phyloP scores from a whole-genome alignment of 495 filamentous ascomycete species.

The Entonaema liquescens region DNA sequence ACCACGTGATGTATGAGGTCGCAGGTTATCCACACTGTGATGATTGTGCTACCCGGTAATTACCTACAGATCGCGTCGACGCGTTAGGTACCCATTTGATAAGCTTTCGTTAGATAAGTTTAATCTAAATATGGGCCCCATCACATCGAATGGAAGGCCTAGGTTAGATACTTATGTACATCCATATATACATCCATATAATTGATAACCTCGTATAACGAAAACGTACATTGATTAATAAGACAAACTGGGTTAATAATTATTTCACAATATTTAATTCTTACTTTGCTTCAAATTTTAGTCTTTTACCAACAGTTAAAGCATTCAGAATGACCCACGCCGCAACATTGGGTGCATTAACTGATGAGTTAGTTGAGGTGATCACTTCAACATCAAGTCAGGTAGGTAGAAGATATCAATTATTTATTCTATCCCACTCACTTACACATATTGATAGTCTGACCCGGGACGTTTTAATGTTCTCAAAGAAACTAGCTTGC shows the following conservation, averaged over 20 bases:
- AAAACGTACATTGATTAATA: no score
- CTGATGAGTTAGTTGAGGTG: constrained; percentile 63
- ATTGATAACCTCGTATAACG: no score
- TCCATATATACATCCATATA: no score
- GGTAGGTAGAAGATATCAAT: constrained; percentile 26
- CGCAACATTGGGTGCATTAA: constrained; percentile 57
- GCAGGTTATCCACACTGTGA: background rate
- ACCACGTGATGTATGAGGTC: background rate
- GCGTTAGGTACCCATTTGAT: constrained; percentile 22
- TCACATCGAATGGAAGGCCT: background rate
- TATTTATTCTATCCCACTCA: background rate
- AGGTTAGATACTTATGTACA: background rate
- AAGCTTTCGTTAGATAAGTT: constrained; percentile 11
- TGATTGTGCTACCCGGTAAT: constrained; percentile 12
- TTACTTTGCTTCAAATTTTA: background rate
- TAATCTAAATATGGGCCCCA: background rate
- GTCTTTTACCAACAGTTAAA: constrained; percentile 16
- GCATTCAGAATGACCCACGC: constrained; percentile 57
- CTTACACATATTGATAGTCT: constrained; percentile 43
- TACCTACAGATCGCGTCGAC: constrained; percentile 37
- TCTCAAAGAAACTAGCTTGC: constrained; percentile 60
- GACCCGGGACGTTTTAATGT: constrained; percentile 58
- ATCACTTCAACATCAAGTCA: constrained; percentile 47
- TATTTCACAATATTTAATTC: background rate
- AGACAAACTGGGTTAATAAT: no score